Evolutionary conservation across 2,329 filamentous ascomycete species (phyloP), one percentile per base, ranked within the genome.

Genomic region (Aureobasidium sp.): DNA sequence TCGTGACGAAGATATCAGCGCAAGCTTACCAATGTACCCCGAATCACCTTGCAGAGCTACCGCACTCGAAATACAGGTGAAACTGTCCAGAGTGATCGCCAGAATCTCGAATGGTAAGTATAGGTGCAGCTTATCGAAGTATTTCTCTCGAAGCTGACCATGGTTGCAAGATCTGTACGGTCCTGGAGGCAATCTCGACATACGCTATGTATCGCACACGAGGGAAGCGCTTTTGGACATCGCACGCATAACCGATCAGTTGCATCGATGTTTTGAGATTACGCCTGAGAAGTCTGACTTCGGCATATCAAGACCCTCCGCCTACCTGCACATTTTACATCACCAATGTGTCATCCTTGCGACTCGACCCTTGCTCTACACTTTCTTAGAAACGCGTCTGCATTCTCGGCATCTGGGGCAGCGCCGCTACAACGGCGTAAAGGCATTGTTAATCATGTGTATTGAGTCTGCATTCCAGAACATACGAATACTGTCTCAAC

Each of bases 1-100:
- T 2, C 71, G 73, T 25, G 79, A 82, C 41, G 76, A 81, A n/a
- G 78, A 83, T 45, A 75, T 84, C 0, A 73, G 77, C 9, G 76
- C 78, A 0, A 72, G 73, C 5, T 72, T 81, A 7, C 78, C 82
- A 1, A 69, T 70, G 9, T 81, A 78, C 27, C 66, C 72, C 1
- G 72, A 57, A 3, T 62, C 55, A 8, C 13, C 44, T 6, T 16
- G 5, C 5, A 30, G 27, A 16, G 44, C 27, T 6, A 47, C 13
- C 3, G 44, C 44, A 6, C 25, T 47, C 0, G 44, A 47, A 7
- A 47, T 47, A 8, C 44, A 47, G 27, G 44, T 47, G 5, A 47
- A 47, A 8, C 13, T 47, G 1, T 47, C 44, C 11, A 5, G 44
- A 16, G 11, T 16, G 1, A 47, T 29, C 4, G 27, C 44, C 25